phyloP scores from a whole-genome alignment of 1,139 yeast species.

The Geotrichum macrosporum region DNA sequence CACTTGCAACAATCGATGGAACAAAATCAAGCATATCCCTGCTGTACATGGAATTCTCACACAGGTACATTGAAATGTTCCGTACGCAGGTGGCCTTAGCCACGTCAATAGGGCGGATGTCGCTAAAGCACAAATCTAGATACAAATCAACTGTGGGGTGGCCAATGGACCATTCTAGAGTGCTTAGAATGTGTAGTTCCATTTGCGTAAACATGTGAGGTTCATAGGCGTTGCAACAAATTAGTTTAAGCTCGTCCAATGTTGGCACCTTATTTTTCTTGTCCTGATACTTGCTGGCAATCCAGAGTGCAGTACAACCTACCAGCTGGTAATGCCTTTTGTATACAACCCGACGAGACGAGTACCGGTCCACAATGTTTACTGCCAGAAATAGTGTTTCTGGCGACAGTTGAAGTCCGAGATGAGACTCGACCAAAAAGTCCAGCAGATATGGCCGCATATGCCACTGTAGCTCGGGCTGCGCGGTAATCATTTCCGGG shows the following conservation, averaged over 20 bases:
- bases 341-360: slow-evolving; percentile 86
- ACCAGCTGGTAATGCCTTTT: slow-evolving; percentile 89
- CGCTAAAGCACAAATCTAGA: slow-evolving; percentile 33
- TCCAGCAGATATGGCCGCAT: slow-evolving; percentile 89
- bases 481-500: slow-evolving; percentile 70
- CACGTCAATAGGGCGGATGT: slow-evolving; percentile 28
- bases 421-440: slow-evolving; percentile 76
- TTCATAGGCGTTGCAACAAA: slow-evolving; percentile 84
- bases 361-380: slow-evolving; percentile 82
- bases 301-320: slow-evolving; percentile 91
- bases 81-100: slow-evolving; percentile 44
- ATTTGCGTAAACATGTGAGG: slow-evolving; percentile 88
- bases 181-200: slow-evolving; percentile 84
- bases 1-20: slow-evolving; percentile 59
- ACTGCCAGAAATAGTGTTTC: slow-evolving; percentile 77
- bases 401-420: slow-evolving; percentile 67
- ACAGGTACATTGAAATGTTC: slow-evolving; percentile 56
- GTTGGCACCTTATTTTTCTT: slow-evolving; percentile 82
- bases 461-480: slow-evolving; percentile 89
- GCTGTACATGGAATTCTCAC: slow-evolving; percentile 74
- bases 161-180: slow-evolving; percentile 77
- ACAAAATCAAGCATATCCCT: slow-evolving; percentile 59
- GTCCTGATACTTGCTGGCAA: slow-evolving; percentile 90
- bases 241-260: slow-evolving; percentile 63
- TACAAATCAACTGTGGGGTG: slow-evolving; percentile 46